Conservation (phyloP, 495 filamentous ascomycete species). For the Apodospora peruviana region DNA sequence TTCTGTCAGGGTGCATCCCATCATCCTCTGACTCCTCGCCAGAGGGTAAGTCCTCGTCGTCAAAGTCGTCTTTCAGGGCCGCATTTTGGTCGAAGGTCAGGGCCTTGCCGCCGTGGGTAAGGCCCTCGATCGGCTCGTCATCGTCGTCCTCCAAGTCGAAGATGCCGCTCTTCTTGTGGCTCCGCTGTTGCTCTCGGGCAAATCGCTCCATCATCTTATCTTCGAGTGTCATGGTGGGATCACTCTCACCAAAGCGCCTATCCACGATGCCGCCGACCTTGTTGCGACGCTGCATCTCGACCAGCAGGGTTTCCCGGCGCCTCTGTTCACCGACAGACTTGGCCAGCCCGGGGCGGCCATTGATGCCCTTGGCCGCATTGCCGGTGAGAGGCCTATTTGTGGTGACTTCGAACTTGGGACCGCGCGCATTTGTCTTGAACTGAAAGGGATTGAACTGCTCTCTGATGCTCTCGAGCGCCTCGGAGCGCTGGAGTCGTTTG, state of each 20-base stretch:
- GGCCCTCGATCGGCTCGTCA: slow-evolving; percentile 60
- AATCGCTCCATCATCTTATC: slow-evolving; percentile 90
- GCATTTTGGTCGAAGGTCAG: slow-evolving; percentile 46
- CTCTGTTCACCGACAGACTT: slow-evolving; percentile 85
- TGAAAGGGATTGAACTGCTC: slow-evolving; percentile 98
- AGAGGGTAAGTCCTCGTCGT: slow-evolving; percentile 52
- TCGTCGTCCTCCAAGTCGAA: slow-evolving; percentile 92
- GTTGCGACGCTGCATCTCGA: slow-evolving; percentile 78
- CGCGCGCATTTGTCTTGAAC: slow-evolving; percentile 62
- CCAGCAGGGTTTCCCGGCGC: slow-evolving; percentile 72
- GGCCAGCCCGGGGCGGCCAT: slow-evolving; percentile 70
- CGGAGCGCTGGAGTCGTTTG: slow-evolving; percentile 64
- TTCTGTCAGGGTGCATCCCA: slow-evolving; percentile 37
- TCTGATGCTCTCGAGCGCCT: slow-evolving; percentile 74
- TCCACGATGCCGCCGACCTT: slow-evolving; percentile 92
- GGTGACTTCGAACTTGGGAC: slow-evolving; percentile 69
- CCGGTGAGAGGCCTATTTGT: slow-evolving; percentile 51
- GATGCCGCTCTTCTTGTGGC: slow-evolving; percentile 62
- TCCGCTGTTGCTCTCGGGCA: slow-evolving; percentile 71
- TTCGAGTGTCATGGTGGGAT: slow-evolving; percentile 88
- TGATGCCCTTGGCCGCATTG: slow-evolving; percentile 46
- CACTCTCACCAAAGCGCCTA: slow-evolving; percentile 91
- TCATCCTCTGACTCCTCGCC: slow-evolving; percentile 51
- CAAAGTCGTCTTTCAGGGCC: slow-evolving; percentile 61
- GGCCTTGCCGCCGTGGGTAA: slow-evolving; percentile 80